A percentile compares a stretch with the other conserved stretches of the same genome.
Evolutionary conservation across 306 rosid genomes (phyloP).

Genomic region (Calophaca sinica): DNA sequence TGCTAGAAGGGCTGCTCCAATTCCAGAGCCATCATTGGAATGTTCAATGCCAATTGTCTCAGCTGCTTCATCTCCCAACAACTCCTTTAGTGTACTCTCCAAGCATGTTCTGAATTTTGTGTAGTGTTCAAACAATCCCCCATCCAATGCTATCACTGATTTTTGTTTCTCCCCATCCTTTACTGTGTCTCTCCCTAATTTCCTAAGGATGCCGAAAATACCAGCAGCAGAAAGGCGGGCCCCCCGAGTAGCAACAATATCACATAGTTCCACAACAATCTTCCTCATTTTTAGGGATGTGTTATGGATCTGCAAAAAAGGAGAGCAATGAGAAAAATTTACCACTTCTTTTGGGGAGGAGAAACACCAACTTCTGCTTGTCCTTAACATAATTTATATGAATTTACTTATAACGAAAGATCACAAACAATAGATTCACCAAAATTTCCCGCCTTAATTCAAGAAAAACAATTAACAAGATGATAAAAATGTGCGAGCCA

Average conservation of each 20-base stretch:
- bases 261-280: slow-evolving; percentile 65
- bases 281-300: slow-evolving; percentile 79
- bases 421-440: slow-evolving; percentile 20
- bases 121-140: slow-evolving; percentile 93
- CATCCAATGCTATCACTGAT: slow-evolving; percentile 86
- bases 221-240: slow-evolving; percentile 93
- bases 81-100: slow-evolving; percentile 81
- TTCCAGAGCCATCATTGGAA: slow-evolving; percentile 90
- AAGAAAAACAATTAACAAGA: slow-evolving; percentile 14
- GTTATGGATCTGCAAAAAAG: slow-evolving; percentile 64
- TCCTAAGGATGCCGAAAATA: slow-evolving; percentile 79
- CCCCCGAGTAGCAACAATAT: slow-evolving; percentile 85
- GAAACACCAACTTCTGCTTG: slow-evolving; percentile 17
- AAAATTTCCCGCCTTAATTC: slow-evolving; percentile 3
- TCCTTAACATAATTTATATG: neutral
- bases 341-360: neutral
- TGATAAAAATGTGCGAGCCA: neutral
- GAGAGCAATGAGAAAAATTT: neutral
- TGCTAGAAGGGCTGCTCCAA: slow-evolving; percentile 96
- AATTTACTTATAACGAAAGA: slow-evolving; percentile 5
- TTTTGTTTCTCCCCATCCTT: slow-evolving; percentile 76
- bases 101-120: slow-evolving; percentile 70
- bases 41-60: slow-evolving; percentile 65
- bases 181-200: slow-evolving; percentile 78
- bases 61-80: slow-evolving; percentile 79